Base-by-base conservation (phyloP, 2,329 filamentous ascomycete species). In the Claviceps humidiphila region DNA sequence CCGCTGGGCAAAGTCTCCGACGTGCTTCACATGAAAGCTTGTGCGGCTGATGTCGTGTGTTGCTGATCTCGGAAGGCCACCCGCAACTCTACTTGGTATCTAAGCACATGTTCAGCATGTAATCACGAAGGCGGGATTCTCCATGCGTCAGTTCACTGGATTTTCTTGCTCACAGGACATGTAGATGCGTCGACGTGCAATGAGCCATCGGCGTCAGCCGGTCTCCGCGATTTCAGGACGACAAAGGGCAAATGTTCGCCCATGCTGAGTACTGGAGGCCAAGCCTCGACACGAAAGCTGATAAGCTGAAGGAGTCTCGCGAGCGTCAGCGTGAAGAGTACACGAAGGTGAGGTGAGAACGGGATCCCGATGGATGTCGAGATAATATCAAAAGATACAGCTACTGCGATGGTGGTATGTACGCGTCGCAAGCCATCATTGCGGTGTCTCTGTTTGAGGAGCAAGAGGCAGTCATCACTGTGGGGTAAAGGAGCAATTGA, bases 21-120 rank as follows among this genome's bases (percentile, higher is more conserved):
- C 68, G 54, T 78, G 71, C 63, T 78, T 79, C 50, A 80, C 71
- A 61, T 80, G 77, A 55, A 76, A 80, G 66, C 68, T 78, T 3
- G 78, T 75, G 43, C 77, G 74, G 59, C 76, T 77, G 46, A 73
- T 76, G 60, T 80, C 77, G 60, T 80, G 77, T 14, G 77, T 80
- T 20, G 76, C 65, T 44, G 66, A 68, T 57, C 64, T 65, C 17
- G 62, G 57, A 55, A 59, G 57, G 9, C 59, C 58, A 43, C 64
- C 63, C 30, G 56, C 57, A 52, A 54, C 55, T 44, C 54, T 56
- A 9, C 53, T 41, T 3, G 26, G 14, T 16, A 17, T 22, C 50
- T 50, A 17, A 17, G 13, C 13, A n/a, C 22, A 48, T 30, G 40
- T 13, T 41, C 24, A 24, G 43, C n/a, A 43, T 43, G 7, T n/a